Percentiles rank a stretch among this genome's conserved stretches.
phyloP scores from a whole-genome alignment of 495 filamentous ascomycete genomes.

The Xylaria venustula region DNA sequence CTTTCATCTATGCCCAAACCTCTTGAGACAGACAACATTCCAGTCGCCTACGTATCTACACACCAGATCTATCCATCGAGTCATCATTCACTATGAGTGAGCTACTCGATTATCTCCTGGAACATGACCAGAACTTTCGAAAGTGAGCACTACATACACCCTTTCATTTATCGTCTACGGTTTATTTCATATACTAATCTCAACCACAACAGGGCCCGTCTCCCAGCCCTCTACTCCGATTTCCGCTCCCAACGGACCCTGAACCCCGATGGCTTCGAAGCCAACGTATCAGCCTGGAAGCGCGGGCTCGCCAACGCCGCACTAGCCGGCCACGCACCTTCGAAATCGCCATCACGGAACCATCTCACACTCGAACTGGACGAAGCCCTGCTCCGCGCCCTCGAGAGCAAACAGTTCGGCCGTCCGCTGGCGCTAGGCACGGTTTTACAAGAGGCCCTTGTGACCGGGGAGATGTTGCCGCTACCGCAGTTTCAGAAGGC shows the following conservation, averaged over 20 bases:
- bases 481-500: slow-evolving; percentile 58
- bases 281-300: slow-evolving; percentile 84
- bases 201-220: slow-evolving; percentile 60
- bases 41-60: neutral
- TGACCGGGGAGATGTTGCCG: slow-evolving; percentile 65
- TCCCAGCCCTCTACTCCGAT: slow-evolving; percentile 93
- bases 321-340: slow-evolving; percentile 54
- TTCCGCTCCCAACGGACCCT: slow-evolving; percentile 73
- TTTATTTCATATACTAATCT: neutral
- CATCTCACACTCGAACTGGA: slow-evolving; percentile 65
- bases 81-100: slow-evolving; percentile 30
- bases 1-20: neutral
- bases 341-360: slow-evolving; percentile 37
- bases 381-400: slow-evolving; percentile 63
- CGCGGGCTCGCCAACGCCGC: slow-evolving; percentile 67
- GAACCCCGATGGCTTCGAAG: slow-evolving; percentile 87
- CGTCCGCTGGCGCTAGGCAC: slow-evolving; percentile 77
- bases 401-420: slow-evolving; percentile 79
- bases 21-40: no score
- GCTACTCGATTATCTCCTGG: slow-evolving; percentile 45
- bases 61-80: neutral
- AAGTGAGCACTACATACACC: slow-evolving; percentile 26
- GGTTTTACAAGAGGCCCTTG: slow-evolving; percentile 75
- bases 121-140: slow-evolving; percentile 45
- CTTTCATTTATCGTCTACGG: neutral